These are phyloP conservation scores for Magnusiomyces paraingens DNA, from an alignment of 1,139 yeast species.

Conservation along the genomic window DNA sequence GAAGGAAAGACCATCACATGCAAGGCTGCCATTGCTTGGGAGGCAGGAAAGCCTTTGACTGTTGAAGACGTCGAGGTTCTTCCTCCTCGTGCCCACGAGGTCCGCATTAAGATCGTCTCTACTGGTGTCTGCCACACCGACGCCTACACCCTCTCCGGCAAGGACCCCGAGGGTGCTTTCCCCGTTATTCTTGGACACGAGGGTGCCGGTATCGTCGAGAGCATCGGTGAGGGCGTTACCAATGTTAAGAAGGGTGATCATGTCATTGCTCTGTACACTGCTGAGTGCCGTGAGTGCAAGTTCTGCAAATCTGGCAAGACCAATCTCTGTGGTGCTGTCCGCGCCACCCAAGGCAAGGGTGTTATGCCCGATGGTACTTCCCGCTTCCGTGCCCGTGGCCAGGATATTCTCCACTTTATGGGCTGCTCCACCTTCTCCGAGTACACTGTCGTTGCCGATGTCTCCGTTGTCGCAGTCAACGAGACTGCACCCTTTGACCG, in stretches of 20 bases:
- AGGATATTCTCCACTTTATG: slow-evolving; percentile 85
- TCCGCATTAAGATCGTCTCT: slow-evolving; percentile 76
- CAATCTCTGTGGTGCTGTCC: slow-evolving; percentile 82
- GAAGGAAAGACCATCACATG: slow-evolving; percentile 65
- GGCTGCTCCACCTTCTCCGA: slow-evolving; percentile 96
- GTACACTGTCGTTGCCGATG: slow-evolving; percentile 96
- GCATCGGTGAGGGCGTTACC: slow-evolving; percentile 88
- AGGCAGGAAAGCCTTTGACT: slow-evolving; percentile 70
- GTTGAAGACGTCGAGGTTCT: slow-evolving; percentile 85
- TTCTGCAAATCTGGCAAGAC: slow-evolving; percentile 95
- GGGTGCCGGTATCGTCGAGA: slow-evolving; percentile 94
- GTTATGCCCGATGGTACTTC: slow-evolving; percentile 94
- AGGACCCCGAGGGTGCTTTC: slow-evolving; percentile 94
- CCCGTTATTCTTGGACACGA: slow-evolving; percentile 87
- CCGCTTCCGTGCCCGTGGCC: slow-evolving; percentile 67
- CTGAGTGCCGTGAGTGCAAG: slow-evolving; percentile 93
- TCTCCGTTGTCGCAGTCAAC: slow-evolving; percentile 91
- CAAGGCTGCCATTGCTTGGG: slow-evolving; percentile 98
- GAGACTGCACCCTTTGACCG: slow-evolving; percentile 76
- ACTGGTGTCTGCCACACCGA: slow-evolving; percentile 99
- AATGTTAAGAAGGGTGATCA: slow-evolving; percentile 83
- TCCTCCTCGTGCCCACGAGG: slow-evolving; percentile 96
- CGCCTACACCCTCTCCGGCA: slow-evolving; percentile 90
- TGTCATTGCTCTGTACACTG: slow-evolving; percentile 88
- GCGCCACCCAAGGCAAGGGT: slow-evolving; percentile 89